Conservation (phyloP, 2,329 filamentous ascomycete species). For the Paracorniculantispora psalliotae region DNA sequence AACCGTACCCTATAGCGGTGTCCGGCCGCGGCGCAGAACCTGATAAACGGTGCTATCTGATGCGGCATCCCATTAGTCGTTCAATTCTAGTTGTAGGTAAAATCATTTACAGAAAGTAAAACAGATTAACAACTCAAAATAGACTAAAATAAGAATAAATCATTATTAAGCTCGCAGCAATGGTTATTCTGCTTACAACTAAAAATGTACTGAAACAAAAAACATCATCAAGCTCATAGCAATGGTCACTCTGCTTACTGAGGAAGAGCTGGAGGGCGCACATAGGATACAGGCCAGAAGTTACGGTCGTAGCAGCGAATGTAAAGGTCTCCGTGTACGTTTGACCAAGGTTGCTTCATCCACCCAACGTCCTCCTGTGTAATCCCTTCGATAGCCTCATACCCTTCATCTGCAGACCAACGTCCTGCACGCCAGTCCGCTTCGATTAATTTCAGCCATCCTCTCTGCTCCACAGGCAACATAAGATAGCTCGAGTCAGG, state of each 20-base stretch:
- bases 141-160: not conserved
- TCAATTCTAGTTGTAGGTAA: not conserved
- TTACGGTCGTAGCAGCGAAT: slow-evolving; percentile 1
- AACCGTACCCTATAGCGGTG: not conserved
- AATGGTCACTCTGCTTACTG: not conserved
- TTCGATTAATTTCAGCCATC: slow-evolving; percentile 5
- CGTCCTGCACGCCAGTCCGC: not conserved
- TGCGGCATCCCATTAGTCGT: not conserved
- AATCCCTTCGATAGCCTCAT: not conserved
- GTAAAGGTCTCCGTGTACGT: slow-evolving; percentile 4
- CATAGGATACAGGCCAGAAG: slow-evolving; percentile 1
- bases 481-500: slow-evolving; percentile 6
- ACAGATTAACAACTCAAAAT: not conserved
- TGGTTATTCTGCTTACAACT: not conserved
- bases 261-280: slow-evolving; percentile 5
- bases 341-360: slow-evolving; percentile 6
- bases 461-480: slow-evolving; percentile 6
- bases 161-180: not conserved
- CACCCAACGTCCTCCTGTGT: slow-evolving; percentile 6
- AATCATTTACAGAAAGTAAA: not conserved
- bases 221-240: not conserved
- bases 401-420: slow-evolving; percentile 1
- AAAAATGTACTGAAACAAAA: not conserved
- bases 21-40: too few species aligned
- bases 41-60: not conserved